Conservation (phyloP, 2,329 filamentous ascomycete genomes). For the Fusarium metavorans region DNA sequence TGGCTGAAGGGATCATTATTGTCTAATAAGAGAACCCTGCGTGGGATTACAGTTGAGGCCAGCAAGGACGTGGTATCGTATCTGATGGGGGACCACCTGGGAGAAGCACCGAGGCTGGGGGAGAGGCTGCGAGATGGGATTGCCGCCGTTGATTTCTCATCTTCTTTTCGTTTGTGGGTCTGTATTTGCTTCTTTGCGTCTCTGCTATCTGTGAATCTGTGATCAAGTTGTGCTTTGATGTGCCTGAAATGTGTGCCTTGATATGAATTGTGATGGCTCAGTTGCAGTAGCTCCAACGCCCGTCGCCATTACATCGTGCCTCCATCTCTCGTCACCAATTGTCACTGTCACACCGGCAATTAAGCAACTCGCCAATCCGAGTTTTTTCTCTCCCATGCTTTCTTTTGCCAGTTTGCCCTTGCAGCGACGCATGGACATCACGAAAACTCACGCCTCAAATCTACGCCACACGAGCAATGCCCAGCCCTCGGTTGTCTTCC, state of each 20-base stretch:
- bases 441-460: background rate
- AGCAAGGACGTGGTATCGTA: background rate
- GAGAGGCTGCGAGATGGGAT: constrained; percentile 3
- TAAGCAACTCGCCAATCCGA: background rate
- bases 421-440: constrained; percentile 16
- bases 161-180: background rate
- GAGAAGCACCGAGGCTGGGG: background rate
- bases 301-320: background rate
- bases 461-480: constrained; percentile 27
- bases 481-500: constrained; percentile 17
- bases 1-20: constrained; percentile 31
- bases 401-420: constrained; percentile 4
- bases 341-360: constrained; percentile 8
- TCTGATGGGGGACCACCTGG: background rate
- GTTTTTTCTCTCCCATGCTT: background rate
- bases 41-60: background rate
- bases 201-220: constrained; percentile 2
- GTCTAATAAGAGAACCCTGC: constrained; percentile 19
- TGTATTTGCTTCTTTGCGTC: background rate
- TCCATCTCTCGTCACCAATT: constrained; percentile 20
- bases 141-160: background rate
- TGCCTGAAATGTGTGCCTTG: constrained; percentile 21
- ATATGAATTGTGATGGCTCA: constrained; percentile 12
- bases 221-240: constrained; percentile 27
- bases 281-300: constrained; percentile 30